Percentiles rank a stretch among this genome's conserved stretches.
Evolutionary conservation across 179 eudicot genomes (phyloP).

Genomic region (Gypsophila paniculata): DNA sequence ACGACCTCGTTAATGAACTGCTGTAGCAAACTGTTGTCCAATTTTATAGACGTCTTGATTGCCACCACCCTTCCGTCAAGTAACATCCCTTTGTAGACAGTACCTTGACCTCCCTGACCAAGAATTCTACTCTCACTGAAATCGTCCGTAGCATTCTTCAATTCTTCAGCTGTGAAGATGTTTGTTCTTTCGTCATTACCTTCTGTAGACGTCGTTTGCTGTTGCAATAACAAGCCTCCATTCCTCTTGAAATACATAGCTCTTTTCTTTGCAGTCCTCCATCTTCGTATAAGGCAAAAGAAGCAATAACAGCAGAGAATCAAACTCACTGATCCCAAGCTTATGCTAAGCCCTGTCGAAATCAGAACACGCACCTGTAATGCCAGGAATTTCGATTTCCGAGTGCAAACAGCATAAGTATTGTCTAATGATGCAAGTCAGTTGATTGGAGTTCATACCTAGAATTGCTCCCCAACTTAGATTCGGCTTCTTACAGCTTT

Average conservation of each 20-base stretch:
- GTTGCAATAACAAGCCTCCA: constrained; percentile 21
- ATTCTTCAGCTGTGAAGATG: constrained; percentile 20
- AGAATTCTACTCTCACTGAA: constrained; percentile 21
- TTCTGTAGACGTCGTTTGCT: constrained; percentile 19
- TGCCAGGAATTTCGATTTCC: not conserved
- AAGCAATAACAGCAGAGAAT: constrained; percentile 19
- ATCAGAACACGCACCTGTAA: not conserved
- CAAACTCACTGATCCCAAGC: constrained; percentile 19
- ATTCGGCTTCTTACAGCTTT: constrained; percentile 19
- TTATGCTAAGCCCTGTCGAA: constrained; percentile 20
- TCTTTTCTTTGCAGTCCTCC: constrained; percentile 17
- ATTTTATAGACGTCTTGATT: constrained; percentile 20
- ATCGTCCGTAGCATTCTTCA: constrained; percentile 21
- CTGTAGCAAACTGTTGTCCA: constrained; percentile 15
- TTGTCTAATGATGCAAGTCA: not conserved
- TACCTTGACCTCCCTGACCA: constrained; percentile 28
- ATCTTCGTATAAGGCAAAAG: constrained; percentile 12
- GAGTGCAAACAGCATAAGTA: not conserved
- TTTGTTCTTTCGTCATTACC: constrained; percentile 21
- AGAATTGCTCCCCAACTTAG: constrained; percentile 19
- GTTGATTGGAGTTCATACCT: not conserved
- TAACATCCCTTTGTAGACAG: constrained; percentile 28
- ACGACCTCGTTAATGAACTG: constrained; percentile 26
- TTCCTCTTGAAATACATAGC: constrained; percentile 20
- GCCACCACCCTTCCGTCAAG: constrained; percentile 29